Evolutionary conservation across 1,284 basidiomycete species (phyloP), one percentile per base, ranked within the genome.

Genomic region (Leccinum ponderosum): DNA sequence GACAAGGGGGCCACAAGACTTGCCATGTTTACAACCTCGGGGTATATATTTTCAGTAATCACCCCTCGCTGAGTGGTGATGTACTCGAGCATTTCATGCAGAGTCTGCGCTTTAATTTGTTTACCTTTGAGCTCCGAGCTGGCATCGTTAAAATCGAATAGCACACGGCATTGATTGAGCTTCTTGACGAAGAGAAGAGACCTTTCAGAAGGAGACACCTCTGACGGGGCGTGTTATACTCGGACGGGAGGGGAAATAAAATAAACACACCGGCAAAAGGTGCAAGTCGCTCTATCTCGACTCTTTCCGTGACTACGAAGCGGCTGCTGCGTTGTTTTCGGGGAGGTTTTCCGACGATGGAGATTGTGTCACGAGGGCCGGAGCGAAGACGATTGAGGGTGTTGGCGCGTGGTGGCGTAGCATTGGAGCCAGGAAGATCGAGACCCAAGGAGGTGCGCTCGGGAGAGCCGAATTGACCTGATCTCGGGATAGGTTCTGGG

Each of bases 71-170:
- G 95, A 56, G 93, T 95, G 57, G 97, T 98, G 76, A 99, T 97
- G 77, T 98, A 99, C 73, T 99, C 97, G 73, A 99, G 85, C 94
- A 99, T 95, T 80, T 99, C 97, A 69, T 98, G 95, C 58, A 99
- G 79, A 4, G 97, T 95, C 73, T 97, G 94, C 1, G 97, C 94
- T 81, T 99, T 99, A 81, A 99, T 92, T 77, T 98, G 97, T 81
- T 99, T 99, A 67, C 95, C 97, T 74, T 91, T 91, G 68, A 99
- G 86, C 72, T 99, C 97, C 47, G 92, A 84, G 71, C 93, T 97
- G 54, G 96, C 93, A 74, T 99, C 97, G 75, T 98, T 99, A 78
- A 99, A 99, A 78, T 99, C 97, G 74, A 99, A 99, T 22, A 99
- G 82, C 63, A 98, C 95, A 59, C 93, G 91, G 78, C 96, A 98